phyloP scores from a whole-genome alignment of 2,329 filamentous ascomycete species.

The Penicillium sp. region DNA sequence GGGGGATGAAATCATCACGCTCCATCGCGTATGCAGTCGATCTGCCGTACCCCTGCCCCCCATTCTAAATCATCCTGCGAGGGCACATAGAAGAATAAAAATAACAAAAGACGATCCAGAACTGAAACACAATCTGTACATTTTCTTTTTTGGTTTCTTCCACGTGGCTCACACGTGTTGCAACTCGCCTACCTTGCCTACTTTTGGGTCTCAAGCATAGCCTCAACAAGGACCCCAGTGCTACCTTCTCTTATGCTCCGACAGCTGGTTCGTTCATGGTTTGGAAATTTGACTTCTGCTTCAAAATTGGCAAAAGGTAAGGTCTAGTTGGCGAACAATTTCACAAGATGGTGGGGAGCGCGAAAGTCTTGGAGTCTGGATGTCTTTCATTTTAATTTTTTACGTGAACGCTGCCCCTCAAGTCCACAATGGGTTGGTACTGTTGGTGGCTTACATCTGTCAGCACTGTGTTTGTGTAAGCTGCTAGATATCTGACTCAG shows the following conservation, averaged over 20 bases:
- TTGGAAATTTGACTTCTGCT: background rate
- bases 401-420: background rate
- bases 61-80: conserved; percentile 4
- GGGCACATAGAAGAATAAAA: background rate
- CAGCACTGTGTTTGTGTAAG: conserved; percentile 27
- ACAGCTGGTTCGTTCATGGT: background rate
- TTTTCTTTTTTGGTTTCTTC: conserved; percentile 5
- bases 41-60: conserved; percentile 7
- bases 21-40: conserved; percentile 20
- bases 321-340: background rate
- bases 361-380: background rate
- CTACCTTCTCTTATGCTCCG: conserved; percentile 19
- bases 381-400: background rate
- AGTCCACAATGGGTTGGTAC: background rate
- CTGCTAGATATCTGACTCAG: background rate
- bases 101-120: background rate
- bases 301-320: background rate
- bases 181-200: conserved; percentile 26
- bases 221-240: conserved; percentile 6
- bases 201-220: conserved; percentile 7
- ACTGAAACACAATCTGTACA: conserved; percentile 2
- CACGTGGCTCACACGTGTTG: conserved; percentile 31
- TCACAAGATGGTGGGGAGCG: background rate
- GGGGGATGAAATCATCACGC: conserved; percentile 1
- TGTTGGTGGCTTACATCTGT: conserved; percentile 18